A percentile compares a stretch with the other conserved stretches of the same genome.
Conservation (phyloP, 2,329 filamentous ascomycete genomes). For the Hymenoscyphus scutula region DNA sequence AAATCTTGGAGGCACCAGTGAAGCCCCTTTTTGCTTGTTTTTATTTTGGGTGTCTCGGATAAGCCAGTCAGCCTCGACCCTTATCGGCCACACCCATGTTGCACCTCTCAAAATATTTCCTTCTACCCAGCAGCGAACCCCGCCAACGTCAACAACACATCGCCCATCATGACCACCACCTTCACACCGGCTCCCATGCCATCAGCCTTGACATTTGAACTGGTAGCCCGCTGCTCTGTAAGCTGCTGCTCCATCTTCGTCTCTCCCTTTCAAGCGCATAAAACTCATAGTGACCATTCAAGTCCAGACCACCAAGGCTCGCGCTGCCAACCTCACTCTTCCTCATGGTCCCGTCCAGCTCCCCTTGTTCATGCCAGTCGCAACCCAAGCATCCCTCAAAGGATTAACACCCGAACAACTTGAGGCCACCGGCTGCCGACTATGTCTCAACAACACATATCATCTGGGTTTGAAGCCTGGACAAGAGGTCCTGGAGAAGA, state of each 20-base stretch:
- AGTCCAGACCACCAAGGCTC: constrained; percentile 82
- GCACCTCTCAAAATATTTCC: neutral
- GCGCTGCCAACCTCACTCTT: constrained; percentile 81
- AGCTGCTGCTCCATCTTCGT: constrained; percentile 34
- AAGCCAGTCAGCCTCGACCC: neutral
- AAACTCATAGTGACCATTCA: constrained; percentile 16
- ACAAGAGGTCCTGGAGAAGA: constrained; percentile 78
- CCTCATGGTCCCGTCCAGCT: constrained; percentile 89
- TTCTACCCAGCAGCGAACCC: neutral
- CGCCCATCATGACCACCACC: neutral
- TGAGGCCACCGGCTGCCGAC: constrained; percentile 80
- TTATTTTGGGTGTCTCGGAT: neutral
- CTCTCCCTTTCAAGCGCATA: constrained; percentile 12
- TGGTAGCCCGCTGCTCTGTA: constrained; percentile 78
- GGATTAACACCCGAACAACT: constrained; percentile 90
- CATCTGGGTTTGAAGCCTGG: constrained; percentile 94
- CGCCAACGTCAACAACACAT: neutral
- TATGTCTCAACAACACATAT: constrained; percentile 98
- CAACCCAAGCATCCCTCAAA: constrained; percentile 93
- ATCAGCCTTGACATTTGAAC: constrained; percentile 74
- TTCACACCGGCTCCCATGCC: constrained; percentile 39
- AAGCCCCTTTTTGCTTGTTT: neutral
- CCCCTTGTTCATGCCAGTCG: constrained; percentile 97
- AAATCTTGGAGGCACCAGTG: neutral
- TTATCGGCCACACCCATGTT: neutral